Conservation (phyloP, 2,329 filamentous ascomycete genomes). For the Curvularia hawaiiensis region DNA sequence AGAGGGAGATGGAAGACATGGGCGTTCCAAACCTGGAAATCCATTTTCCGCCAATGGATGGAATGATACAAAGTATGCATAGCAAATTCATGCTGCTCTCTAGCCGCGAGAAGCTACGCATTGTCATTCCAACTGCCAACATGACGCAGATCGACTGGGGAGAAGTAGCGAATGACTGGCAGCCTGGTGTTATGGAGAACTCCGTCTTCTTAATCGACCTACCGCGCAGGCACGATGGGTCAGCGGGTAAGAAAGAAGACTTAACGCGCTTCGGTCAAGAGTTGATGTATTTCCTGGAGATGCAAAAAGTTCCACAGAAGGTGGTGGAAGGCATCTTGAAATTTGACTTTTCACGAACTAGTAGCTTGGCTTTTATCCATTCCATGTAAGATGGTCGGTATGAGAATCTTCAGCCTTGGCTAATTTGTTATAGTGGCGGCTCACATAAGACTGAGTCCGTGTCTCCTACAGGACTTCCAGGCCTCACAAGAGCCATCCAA, state of each 20-base stretch:
- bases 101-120: constrained; percentile 71
- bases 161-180: constrained; percentile 63
- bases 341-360: constrained; percentile 82
- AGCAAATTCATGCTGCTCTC: constrained; percentile 94
- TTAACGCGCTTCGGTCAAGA: constrained; percentile 69
- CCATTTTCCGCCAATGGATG: constrained; percentile 83
- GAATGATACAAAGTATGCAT: constrained; percentile 78
- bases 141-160: constrained; percentile 89
- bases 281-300: constrained; percentile 71
- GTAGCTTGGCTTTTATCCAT: constrained; percentile 78
- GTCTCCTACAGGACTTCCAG: constrained; percentile 70
- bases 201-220: constrained; percentile 92
- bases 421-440: constrained; percentile 39
- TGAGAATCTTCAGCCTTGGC: background rate
- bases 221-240: constrained; percentile 58
- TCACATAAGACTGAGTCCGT: constrained; percentile 42
- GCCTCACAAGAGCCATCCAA: constrained; percentile 69
- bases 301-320: constrained; percentile 67
- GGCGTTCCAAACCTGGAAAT: constrained; percentile 61
- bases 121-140: constrained; percentile 89
- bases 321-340: constrained; percentile 71
- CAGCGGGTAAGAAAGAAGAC: constrained; percentile 33
- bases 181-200: constrained; percentile 43
- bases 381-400: constrained; percentile 68
- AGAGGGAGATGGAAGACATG: constrained; percentile 35